These are phyloP conservation scores for Microsporum canis DNA, from an alignment of 2,329 filamentous ascomycete genomes.

Conservation along the genomic window DNA sequence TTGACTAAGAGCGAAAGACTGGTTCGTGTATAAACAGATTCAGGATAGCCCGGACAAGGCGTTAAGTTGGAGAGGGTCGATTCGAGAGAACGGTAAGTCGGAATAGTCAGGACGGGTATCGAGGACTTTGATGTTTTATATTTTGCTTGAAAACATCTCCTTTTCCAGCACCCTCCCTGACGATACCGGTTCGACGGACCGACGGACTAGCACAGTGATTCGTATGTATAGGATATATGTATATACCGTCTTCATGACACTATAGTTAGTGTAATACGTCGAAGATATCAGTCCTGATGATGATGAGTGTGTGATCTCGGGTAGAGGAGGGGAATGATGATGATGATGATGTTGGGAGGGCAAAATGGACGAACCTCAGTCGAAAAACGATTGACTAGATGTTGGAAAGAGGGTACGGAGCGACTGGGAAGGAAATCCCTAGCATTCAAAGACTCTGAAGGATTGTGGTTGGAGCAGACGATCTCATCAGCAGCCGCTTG, in stretches of 20 bases:
- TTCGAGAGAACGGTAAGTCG: background rate
- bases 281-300: background rate
- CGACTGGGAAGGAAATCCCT: background rate
- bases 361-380: background rate
- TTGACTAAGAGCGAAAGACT: background rate
- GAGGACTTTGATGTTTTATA: background rate
- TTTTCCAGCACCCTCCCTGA: background rate
- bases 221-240: background rate
- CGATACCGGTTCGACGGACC: background rate
- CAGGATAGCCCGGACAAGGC: background rate
- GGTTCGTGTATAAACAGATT: background rate
- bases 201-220: background rate
- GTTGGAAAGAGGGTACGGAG: background rate
- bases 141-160: background rate
- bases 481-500: conserved; percentile 1
- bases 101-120: background rate
- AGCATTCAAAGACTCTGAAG: background rate
- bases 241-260: background rate
- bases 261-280: background rate
- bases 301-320: background rate
- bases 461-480: background rate
- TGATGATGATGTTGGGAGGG: background rate
- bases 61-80: background rate
- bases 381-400: background rate
- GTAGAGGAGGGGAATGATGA: background rate